Percentiles rank a stretch among this genome's conserved stretches.
Evolutionary conservation across 2,329 filamentous ascomycete species (phyloP).

Genomic region (Geosmithia putterillii): DNA sequence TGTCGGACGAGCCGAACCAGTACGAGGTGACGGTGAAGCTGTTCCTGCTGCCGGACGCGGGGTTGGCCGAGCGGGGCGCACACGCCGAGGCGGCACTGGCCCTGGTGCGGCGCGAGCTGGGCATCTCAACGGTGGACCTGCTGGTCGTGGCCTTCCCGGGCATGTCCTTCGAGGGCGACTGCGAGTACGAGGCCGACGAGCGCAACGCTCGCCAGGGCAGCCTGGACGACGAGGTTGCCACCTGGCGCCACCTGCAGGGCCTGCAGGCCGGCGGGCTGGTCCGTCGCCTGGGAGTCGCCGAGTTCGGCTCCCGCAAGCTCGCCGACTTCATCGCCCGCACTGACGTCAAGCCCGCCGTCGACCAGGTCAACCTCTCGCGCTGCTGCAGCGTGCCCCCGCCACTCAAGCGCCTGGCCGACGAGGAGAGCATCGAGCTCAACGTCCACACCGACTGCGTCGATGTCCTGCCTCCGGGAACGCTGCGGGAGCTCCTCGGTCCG

Average conservation of each 20-base stretch:
- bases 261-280: constrained; percentile 62
- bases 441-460: constrained; percentile 93
- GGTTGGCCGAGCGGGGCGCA: constrained; percentile 48
- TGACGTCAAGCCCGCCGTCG: constrained; percentile 62
- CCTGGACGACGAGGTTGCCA: constrained; percentile 53
- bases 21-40: constrained; percentile 96
- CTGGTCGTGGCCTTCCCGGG: constrained; percentile 89
- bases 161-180: constrained; percentile 85
- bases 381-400: constrained; percentile 93
- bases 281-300: constrained; percentile 68
- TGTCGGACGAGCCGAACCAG: constrained; percentile 68
- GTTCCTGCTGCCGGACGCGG: constrained; percentile 73
- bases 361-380: constrained; percentile 93
- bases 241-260: constrained; percentile 63
- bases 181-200: constrained; percentile 64
- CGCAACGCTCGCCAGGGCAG: constrained; percentile 48
- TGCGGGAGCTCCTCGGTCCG: constrained; percentile 70
- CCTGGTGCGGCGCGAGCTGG: constrained; percentile 69
- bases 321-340: constrained; percentile 63
- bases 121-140: constrained; percentile 66
- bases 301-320: constrained; percentile 81
- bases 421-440: constrained; percentile 71
- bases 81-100: constrained; percentile 70
- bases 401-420: constrained; percentile 72
- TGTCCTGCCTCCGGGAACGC: constrained; percentile 73